These are phyloP conservation scores for Linanthus parryae DNA, from an alignment of 148 eudicot species.

Conservation along the genomic window DNA sequence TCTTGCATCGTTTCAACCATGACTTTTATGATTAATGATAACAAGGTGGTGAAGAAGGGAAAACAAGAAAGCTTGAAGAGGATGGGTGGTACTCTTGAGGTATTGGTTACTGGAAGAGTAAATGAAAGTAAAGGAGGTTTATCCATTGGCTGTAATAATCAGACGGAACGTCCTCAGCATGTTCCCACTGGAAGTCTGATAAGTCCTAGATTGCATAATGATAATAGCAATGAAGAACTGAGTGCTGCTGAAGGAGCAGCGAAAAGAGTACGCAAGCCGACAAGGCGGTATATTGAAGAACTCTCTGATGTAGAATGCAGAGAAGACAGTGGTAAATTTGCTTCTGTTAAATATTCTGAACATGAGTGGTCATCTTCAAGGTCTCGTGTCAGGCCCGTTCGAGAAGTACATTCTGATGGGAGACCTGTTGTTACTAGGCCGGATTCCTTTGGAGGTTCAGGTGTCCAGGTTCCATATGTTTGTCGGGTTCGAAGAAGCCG, in stretches of 20 bases:
- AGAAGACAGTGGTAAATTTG: constrained; percentile 38
- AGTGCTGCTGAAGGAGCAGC: constrained; percentile 32
- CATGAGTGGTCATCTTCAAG: constrained; percentile 21
- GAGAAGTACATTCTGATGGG: constrained; percentile 27
- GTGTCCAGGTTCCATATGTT: constrained; percentile 82
- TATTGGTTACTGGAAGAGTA: constrained; percentile 29
- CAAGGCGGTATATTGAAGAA: constrained; percentile 90
- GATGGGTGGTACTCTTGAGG: constrained; percentile 19
- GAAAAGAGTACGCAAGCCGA: constrained; percentile 91
- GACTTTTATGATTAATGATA: constrained; percentile 53
- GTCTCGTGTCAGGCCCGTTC: constrained; percentile 28
- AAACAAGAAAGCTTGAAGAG: constrained; percentile 28
- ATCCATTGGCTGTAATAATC: constrained; percentile 18
- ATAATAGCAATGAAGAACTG: constrained; percentile 38
- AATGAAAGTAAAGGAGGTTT: constrained; percentile 28
- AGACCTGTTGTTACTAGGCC: constrained; percentile 55
- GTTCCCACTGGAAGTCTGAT: constrained; percentile 16
- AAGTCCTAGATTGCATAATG: constrained; percentile 30
- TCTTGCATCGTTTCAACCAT: constrained; percentile 80
- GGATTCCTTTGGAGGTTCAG: constrained; percentile 91
- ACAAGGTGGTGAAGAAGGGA: constrained; percentile 37
- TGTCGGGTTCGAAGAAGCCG: constrained; percentile 87
- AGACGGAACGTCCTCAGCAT: constrained; percentile 22
- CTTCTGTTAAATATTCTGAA: constrained; percentile 33
- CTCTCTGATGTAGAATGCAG: constrained; percentile 58